Evolutionary conservation across 176 grass and related monocot species (phyloP), one percentile per base, ranked within the genome.

Genomic region (Eleusine coracana): DNA sequence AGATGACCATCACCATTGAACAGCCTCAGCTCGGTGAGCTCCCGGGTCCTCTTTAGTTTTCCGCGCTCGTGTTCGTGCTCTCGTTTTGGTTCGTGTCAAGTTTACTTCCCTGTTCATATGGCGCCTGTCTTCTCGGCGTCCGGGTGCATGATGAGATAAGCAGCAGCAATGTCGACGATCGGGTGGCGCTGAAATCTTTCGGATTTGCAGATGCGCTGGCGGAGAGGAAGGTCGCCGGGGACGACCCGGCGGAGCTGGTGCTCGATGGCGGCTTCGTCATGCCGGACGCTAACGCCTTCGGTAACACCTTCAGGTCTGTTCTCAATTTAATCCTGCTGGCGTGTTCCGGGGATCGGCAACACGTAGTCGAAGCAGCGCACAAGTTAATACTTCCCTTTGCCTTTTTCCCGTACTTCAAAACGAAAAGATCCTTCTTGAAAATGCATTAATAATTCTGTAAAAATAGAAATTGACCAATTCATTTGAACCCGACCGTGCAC

Each of bases 261-360:
- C 79, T 91, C 5, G 87, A 98, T 70, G 92, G 63, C 66, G 92
- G 90, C 52, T 98, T 98, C 60, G 69, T 90, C 67, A 49, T 93
- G 68, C 92, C 96, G 68, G 92, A 90, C 27, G 45, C 85, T 25
- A 98, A 98, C 73, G 87, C 96, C 14, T 98, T 98, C 64, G 96
- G 96, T 23, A 61, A 83, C 29, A 80, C 87, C 80, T 98, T 98
- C 79, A 95, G 96, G 96, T 98, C 45, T 38, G 10, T 10, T 4
- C 3, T 17, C 18, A 59, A 59, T 23, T 59, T n/a, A n/a, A 9
- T 18, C 28, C 8, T 44, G 0, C 42, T 25, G 66, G 66, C 6
- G 20, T 27, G 20, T 6, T 27, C 3, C 2, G 65, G 65, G 65
- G 34, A 39, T 39, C 65, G 29, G 31, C 31, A 39, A 39, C 0